A percentile compares a stretch with the other conserved stretches of the same genome.
Conservation (phyloP, 805 yeast genomes). For the Hanseniaspora pseudoguilliermondii region DNA sequence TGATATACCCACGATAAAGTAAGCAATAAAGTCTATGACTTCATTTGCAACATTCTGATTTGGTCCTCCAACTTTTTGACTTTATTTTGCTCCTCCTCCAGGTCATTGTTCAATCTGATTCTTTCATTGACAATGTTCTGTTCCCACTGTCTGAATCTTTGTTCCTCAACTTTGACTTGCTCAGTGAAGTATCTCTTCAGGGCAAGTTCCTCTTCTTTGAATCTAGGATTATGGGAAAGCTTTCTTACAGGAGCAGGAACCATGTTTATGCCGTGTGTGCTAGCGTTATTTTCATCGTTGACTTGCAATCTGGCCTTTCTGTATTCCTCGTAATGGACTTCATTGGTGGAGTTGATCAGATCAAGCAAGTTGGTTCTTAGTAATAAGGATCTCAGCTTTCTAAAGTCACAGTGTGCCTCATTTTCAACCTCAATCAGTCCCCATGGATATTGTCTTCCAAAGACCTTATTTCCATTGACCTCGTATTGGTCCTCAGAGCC, state of each 20-base stretch:
- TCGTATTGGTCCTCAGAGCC: conserved; percentile 65
- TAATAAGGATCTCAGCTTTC: conserved; percentile 63
- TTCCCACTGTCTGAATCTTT: conserved; percentile 97
- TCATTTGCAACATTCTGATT: conserved; percentile 48
- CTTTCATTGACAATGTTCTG: conserved; percentile 90
- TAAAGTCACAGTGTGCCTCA: conserved; percentile 74
- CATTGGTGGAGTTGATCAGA: conserved; percentile 66
- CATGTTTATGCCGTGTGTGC: conserved; percentile 20
- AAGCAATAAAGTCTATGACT: conserved; percentile 29
- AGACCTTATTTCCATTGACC: conserved; percentile 46
- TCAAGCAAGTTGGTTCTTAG: conserved; percentile 77
- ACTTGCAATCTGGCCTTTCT: conserved; percentile 58
- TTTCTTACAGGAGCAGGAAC: conserved; percentile 36
- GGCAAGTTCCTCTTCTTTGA: conserved; percentile 90
- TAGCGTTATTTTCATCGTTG: conserved; percentile 27
- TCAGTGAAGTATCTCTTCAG: conserved; percentile 90
- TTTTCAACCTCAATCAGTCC: conserved; percentile 81
- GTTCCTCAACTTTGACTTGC: conserved; percentile 92
- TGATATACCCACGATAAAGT: background rate
- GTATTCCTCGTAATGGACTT: conserved; percentile 66
- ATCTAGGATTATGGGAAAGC: conserved; percentile 70
- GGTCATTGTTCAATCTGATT: conserved; percentile 82
- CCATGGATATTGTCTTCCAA: conserved; percentile 85
- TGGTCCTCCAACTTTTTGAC: conserved; percentile 64
- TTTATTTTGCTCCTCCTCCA: conserved; percentile 75